Conservation (phyloP, 495 filamentous ascomycete species). For the Margaritispora aquatica region DNA sequence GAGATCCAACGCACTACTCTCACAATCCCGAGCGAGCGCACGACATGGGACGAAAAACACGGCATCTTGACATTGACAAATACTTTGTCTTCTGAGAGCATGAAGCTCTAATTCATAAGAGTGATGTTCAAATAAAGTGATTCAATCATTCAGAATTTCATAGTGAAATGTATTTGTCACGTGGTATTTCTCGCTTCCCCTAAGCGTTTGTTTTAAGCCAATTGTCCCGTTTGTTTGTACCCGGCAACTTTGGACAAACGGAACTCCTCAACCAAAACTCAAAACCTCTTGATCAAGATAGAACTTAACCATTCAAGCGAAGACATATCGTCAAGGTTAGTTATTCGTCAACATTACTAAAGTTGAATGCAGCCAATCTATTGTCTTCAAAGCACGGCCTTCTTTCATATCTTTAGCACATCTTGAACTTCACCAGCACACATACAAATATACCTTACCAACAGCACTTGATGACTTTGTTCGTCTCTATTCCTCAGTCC, state of each 20-base stretch:
- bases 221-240: neutral
- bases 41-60: neutral
- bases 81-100: neutral
- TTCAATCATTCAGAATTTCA: neutral
- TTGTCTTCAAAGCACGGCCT: too few species aligned
- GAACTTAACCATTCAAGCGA: too few species aligned
- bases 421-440: too few species aligned
- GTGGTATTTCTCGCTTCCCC: neutral
- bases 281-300: neutral
- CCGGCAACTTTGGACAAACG: neutral
- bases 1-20: neutral
- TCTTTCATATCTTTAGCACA: too few species aligned
- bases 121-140: neutral
- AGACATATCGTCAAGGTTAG: too few species aligned
- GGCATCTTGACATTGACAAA: neutral
- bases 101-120: neutral
- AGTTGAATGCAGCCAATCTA: too few species aligned
- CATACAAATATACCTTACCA: too few species aligned
- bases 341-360: too few species aligned
- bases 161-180: neutral
- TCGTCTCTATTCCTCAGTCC: too few species aligned
- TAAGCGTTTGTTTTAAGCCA: neutral
- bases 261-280: neutral
- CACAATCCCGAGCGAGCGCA: neutral
- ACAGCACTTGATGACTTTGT: too few species aligned